These are phyloP conservation scores for Phytopythium vexans DNA, from an alignment of 352 stramenopile genomes.

Conservation along the genomic window DNA sequence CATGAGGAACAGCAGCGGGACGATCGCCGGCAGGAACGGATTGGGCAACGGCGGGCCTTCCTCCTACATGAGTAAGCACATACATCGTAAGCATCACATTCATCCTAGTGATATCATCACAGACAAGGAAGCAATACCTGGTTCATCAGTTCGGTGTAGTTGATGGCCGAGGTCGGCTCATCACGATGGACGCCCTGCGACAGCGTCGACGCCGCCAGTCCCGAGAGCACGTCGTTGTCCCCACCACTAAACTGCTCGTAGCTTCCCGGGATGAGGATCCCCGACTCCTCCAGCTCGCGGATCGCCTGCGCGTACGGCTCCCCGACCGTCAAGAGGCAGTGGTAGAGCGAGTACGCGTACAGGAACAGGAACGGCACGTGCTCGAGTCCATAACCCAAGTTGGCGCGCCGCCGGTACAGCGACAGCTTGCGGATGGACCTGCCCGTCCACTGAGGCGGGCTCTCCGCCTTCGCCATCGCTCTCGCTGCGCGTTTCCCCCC, in stretches of 20 bases:
- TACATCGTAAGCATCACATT: too few relatives aligned
- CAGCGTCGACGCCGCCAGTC: slow-evolving; percentile 67
- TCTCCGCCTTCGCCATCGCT: slow-evolving; percentile 32
- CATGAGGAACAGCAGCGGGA: slow-evolving; percentile 85
- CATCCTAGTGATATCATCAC: too few relatives aligned
- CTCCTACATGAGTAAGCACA: slow-evolving; percentile 14
- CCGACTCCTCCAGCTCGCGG: slow-evolving; percentile 60
- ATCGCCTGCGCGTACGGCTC: slow-evolving; percentile 78
- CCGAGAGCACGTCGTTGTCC: slow-evolving; percentile 39
- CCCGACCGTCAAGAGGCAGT: slow-evolving; percentile 58
- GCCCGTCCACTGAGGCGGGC: slow-evolving; percentile 57
- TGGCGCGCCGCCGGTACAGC: slow-evolving; percentile 54
- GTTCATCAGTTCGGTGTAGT: slow-evolving; percentile 55
- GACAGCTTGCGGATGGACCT: slow-evolving; percentile 68
- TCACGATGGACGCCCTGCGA: slow-evolving; percentile 69
- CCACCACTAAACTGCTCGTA: slow-evolving; percentile 16
- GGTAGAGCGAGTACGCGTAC: slow-evolving; percentile 69
- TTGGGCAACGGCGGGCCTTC: slow-evolving; percentile 81
- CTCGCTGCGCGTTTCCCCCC: not conserved
- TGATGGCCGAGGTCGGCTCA: slow-evolving; percentile 28
- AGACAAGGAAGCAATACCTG: slow-evolving; percentile 6
- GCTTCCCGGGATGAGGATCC: slow-evolving; percentile 34
- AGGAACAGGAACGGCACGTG: slow-evolving; percentile 66
- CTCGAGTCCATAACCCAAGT: slow-evolving; percentile 66
- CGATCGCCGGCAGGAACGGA: slow-evolving; percentile 88